A percentile compares a stretch with the other conserved stretches of the same genome.
phyloP scores from a whole-genome alignment of 1,284 basidiomycete genomes.

The Apiotrichum porosum region DNA sequence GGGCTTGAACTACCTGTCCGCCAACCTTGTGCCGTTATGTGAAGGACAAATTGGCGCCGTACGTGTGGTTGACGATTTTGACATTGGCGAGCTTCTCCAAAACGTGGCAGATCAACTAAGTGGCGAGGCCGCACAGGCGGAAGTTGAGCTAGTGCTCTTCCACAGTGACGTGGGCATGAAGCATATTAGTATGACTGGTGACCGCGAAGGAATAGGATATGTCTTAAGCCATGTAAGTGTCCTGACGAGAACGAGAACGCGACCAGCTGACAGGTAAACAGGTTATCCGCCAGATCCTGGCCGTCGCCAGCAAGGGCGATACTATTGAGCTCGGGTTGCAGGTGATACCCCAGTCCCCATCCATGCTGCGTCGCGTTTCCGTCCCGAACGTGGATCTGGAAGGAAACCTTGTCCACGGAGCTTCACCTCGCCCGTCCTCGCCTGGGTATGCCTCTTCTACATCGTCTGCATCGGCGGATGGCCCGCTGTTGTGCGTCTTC shows the following conservation, averaged over 20 bases:
- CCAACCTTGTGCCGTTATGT: slow-evolving; percentile 55
- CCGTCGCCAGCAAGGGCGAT: slow-evolving; percentile 64
- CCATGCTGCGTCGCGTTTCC: slow-evolving; percentile 26
- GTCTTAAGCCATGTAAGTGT: slow-evolving; percentile 71
- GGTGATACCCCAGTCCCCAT: slow-evolving; percentile 51
- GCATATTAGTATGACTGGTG: slow-evolving; percentile 75
- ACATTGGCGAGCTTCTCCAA: slow-evolving; percentile 68
- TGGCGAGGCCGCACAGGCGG: slow-evolving; percentile 72
- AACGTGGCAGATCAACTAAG: slow-evolving; percentile 76
- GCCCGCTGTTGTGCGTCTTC: slow-evolving; percentile 54
- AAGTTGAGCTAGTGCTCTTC: slow-evolving; percentile 80
- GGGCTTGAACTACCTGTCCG: slow-evolving; percentile 81
- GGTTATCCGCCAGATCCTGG: slow-evolving; percentile 78
- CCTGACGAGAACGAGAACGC: too few species aligned
- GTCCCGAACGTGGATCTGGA: slow-evolving; percentile 18
- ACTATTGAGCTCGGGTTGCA: slow-evolving; percentile 85
- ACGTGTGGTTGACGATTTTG: slow-evolving; percentile 48
- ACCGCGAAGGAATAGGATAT: slow-evolving; percentile 76
- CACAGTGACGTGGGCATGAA: slow-evolving; percentile 79
- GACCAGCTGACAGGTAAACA: slow-evolving; percentile 37
- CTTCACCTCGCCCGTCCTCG: background rate
- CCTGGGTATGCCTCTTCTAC: background rate
- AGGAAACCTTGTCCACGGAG: slow-evolving; percentile 1
- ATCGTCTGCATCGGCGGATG: background rate
- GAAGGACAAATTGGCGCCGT: slow-evolving; percentile 12